Evolutionary conservation across 192 early-diverging fungal species (phyloP), one percentile per base, ranked within the genome.

Genomic region (Coemansia sp.): DNA sequence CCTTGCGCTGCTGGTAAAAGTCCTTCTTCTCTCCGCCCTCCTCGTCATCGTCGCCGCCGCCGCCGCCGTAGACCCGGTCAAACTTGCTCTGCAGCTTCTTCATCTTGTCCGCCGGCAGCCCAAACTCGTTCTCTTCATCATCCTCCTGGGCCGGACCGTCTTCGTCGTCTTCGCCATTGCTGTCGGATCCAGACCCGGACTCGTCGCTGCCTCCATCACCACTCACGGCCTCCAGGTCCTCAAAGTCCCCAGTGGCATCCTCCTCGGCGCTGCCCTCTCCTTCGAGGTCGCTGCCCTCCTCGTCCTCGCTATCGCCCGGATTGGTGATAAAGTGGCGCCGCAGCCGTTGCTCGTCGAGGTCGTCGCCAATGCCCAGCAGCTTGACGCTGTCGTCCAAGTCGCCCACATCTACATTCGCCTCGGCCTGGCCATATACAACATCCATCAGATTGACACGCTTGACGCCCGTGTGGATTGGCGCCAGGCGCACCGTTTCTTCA

Each of bases 31-130:
- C 80, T 7, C 71, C 78, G 1, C 80, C 84, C 33, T 87, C 86
- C 34, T 85, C 91, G 34, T 82, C 84, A n/a, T n/a, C n/a, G n/a
- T n/a, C n/a, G n/a, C n/a, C n/a, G n/a, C n/a, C n/a, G n/a, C n/a
- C n/a, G 2, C 71, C 75, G 48, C 82, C 85, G 60, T 94, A 93
- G 48, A 96, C 72, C 25, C 86, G 86, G 66, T 94, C 90, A 64
- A 97, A 99, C 70, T 94, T 96, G 52, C 79, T 85, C 59, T 92
- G 91, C 34, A 99, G 79, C 51, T 88, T 82, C 54, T 86, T 88
- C 64, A 93, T 92, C 67, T 85, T 89, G 39, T 81, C 82, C 2
- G 83, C 80, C 9, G 63, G 51, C 56, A 96, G 73, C 7, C 74
- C 85, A 36, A 80, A 81, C 53, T 76, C 70, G 54, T 72, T 61